These are phyloP conservation scores for Dendrobium catenatum DNA, from an alignment of 106 monocot genomes.

Conservation along the genomic window DNA sequence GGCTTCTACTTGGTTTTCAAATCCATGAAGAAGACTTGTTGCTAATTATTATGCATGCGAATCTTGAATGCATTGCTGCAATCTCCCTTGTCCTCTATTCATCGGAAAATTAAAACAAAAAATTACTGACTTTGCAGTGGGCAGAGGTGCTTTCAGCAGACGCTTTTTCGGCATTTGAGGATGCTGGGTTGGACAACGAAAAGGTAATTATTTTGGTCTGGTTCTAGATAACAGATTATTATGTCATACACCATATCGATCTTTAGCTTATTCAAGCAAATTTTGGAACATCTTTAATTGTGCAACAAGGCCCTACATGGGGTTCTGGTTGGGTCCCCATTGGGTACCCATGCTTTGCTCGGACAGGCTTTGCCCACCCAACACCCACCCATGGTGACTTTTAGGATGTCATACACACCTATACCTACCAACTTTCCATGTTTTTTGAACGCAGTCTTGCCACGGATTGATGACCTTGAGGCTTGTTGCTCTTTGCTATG, in stretches of 20 bases:
- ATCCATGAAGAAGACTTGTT: neutral
- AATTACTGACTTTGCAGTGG: slow-evolving; percentile 46
- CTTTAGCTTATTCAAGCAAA: too few relatives aligned
- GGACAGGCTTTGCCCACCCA: too few relatives aligned
- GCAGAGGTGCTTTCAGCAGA: slow-evolving; percentile 97
- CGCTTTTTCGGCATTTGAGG: slow-evolving; percentile 98
- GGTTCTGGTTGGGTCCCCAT: too few relatives aligned
- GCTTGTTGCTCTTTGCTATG: too few relatives aligned
- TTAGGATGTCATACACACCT: too few relatives aligned
- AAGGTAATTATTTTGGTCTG: slow-evolving; percentile 37
- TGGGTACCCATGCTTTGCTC: too few relatives aligned
- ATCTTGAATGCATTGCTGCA: neutral
- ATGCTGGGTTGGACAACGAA: slow-evolving; percentile 78
- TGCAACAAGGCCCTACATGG: too few relatives aligned
- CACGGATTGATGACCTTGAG: too few relatives aligned
- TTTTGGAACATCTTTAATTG: too few relatives aligned
- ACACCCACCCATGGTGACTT: too few relatives aligned
- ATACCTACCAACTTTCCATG: too few relatives aligned
- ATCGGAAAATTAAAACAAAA: neutral
- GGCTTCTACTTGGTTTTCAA: neutral
- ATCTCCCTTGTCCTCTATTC: neutral
- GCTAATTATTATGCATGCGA: neutral
- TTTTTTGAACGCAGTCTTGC: too few relatives aligned
- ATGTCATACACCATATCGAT: neutral
- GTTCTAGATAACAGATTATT: neutral